A percentile compares a stretch with the other conserved stretches of the same genome.
Evolutionary conservation across 805 yeast genomes (phyloP).

Genomic region (Lipomyces spencermartinsiae): DNA sequence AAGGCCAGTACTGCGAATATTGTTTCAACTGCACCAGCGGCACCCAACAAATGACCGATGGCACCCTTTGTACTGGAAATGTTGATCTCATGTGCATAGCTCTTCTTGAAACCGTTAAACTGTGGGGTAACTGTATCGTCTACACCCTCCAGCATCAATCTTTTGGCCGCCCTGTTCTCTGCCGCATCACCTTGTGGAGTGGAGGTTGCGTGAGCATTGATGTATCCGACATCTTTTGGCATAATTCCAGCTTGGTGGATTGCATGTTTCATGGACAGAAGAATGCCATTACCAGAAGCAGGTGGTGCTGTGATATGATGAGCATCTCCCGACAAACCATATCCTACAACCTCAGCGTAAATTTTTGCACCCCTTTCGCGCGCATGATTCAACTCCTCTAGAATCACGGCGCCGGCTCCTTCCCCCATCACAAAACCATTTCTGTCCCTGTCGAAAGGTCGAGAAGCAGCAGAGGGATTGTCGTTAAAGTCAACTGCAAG

Average conservation of each 20-base stretch:
- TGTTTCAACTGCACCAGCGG: conserved; percentile 94
- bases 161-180: conserved; percentile 75
- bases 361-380: conserved; percentile 62
- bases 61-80: conserved; percentile 90
- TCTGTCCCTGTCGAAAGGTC: conserved; percentile 84
- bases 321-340: conserved; percentile 92
- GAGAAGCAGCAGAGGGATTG: conserved; percentile 67
- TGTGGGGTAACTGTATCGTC: conserved; percentile 46
- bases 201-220: conserved; percentile 97
- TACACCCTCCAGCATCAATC: conserved; percentile 53
- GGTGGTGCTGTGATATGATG: conserved; percentile 92
- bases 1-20: conserved; percentile 77
- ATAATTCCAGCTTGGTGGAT: conserved; percentile 56
- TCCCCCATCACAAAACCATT: conserved; percentile 93
- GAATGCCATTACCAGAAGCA: conserved; percentile 83
- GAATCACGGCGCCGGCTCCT: conserved; percentile 82
- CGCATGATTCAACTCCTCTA: conserved; percentile 84
- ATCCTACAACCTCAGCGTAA: conserved; percentile 83
- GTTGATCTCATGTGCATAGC: conserved; percentile 35
- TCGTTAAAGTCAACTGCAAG: conserved; percentile 69
- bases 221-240: conserved; percentile 65
- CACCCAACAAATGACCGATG: conserved; percentile 93
- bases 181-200: conserved; percentile 89
- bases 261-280: conserved; percentile 80
- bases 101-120: conserved; percentile 21